Conservation (phyloP, 176 grass and related monocot species). For the Aechmea fasciata region DNA sequence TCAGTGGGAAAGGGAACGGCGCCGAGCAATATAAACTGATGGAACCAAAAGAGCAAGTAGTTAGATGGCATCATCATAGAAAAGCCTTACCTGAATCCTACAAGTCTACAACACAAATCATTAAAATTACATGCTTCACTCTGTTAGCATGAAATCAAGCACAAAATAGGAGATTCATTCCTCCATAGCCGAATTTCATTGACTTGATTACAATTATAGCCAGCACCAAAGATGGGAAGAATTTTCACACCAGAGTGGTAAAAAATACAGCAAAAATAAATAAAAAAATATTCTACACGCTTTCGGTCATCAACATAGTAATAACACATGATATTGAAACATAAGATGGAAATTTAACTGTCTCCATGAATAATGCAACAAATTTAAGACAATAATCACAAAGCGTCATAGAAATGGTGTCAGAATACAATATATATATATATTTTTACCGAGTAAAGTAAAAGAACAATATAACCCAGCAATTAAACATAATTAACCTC, state of each 20-base stretch:
- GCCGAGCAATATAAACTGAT: constrained; percentile 67
- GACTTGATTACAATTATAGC: not conserved
- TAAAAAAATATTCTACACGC: not conserved
- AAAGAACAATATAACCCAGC: not conserved
- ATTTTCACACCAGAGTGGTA: not conserved
- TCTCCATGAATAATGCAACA: not conserved
- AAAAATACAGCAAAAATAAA: not conserved
- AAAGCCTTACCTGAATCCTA: constrained; percentile 10
- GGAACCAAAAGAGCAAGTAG: not conserved
- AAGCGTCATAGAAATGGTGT: not conserved
- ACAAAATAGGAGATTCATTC: not conserved
- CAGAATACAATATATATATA: too few relatives aligned
- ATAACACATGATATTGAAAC: too few relatives aligned
- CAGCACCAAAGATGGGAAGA: not conserved
- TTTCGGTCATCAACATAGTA: not conserved
- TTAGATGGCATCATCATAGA: constrained; percentile 15
- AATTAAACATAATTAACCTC: not conserved
- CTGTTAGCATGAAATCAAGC: constrained; percentile 13
- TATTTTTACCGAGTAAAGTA: too few relatives aligned
- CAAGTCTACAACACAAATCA: not conserved
- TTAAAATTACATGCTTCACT: not conserved
- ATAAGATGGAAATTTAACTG: too few relatives aligned
- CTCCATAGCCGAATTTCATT: not conserved
- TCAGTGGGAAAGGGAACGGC: constrained; percentile 95
- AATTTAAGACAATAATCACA: not conserved